Percentiles rank a stretch among this genome's conserved stretches.
Conservation (phyloP, 2,329 filamentous ascomycete genomes). For the Penicillium sp. region DNA sequence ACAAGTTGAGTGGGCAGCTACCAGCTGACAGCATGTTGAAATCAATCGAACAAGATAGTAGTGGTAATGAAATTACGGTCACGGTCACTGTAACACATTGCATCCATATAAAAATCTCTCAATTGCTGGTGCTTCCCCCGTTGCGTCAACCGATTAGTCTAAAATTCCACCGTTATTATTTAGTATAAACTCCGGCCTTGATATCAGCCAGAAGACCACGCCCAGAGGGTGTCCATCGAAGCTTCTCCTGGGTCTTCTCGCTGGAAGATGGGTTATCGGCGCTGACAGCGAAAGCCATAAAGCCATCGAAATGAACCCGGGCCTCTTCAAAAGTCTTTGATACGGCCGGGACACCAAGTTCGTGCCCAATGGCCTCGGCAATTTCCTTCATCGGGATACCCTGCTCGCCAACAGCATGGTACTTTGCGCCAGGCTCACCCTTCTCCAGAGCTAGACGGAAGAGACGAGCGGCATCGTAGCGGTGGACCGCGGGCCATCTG, state of each 20-base stretch:
- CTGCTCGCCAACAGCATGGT: constrained; percentile 40
- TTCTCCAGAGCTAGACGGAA: constrained; percentile 43
- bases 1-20: too few relatives aligned
- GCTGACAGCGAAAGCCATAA: constrained; percentile 22
- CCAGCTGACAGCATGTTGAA: too few relatives aligned
- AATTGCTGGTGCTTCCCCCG: neutral
- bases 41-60: too few relatives aligned
- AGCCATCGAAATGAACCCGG: constrained; percentile 29
- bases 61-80: too few relatives aligned
- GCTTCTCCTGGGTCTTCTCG: constrained; percentile 33
- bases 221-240: constrained; percentile 37
- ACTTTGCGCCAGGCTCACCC: constrained; percentile 33
- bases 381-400: constrained; percentile 38
- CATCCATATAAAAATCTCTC: neutral
- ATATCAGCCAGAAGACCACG: constrained; percentile 31
- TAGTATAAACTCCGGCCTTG: constrained; percentile 22
- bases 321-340: constrained; percentile 31
- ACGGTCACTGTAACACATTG: too few relatives aligned
- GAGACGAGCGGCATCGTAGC: constrained; percentile 38
- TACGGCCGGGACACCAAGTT: constrained; percentile 33
- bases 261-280: constrained; percentile 37
- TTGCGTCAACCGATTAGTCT: too few relatives aligned
- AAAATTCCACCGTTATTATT: neutral
- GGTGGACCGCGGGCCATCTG: constrained; percentile 40
- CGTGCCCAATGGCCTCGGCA: constrained; percentile 34